Evolutionary conservation across 2,329 filamentous ascomycete genomes (phyloP), one percentile per base, ranked within the genome.

Genomic region (Colletotrichum abscissum): DNA sequence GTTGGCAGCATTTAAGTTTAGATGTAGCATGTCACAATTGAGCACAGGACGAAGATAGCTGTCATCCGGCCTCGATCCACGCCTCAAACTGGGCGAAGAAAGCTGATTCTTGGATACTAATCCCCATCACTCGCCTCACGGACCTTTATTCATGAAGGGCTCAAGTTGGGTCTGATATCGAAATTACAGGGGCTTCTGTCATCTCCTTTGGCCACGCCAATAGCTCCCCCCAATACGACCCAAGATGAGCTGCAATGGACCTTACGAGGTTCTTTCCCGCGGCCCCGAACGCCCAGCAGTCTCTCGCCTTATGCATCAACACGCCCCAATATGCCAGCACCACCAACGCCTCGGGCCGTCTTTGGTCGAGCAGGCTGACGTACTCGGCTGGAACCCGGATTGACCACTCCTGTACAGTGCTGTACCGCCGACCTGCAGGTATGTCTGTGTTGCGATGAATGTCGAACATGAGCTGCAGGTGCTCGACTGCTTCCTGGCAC

Each of bases 271-370:
- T 79, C 62, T 75, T 67, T 4, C 82, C 81, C 3, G 79, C 74
- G 22, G 79, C 76, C 9, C 77, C 76, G 64, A 84, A 77, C 24
- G 82, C 76, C 83, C 83, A 85, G 22, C 77, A 78, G 1, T 77
- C 67, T n/a, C 78, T 77, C 22, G 75, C 77, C 22, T 77, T 75
- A 73, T 87, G 82, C 35, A 88, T 74, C 42, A 86, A 76, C 4
- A 84, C 79, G 2, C 83, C 85, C 75, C 85, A 87, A 74, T 85
- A 84, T 4, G 81, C 82, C 9, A 88, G 73, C 2, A 83, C 76
- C 1, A 79, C 78, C 28, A 84, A 67, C 1, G 85, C 85, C 74
- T 87, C 86, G 0, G 84, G 82, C 3, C 78, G 75, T 49, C 80
- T 78, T 42, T 77, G 72, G 16, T 80, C 77, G 8, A 87, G 75